Evolutionary conservation across 805 yeast genomes (phyloP), one percentile per base, ranked within the genome.

Genomic region (Kodamaea sagamina): DNA sequence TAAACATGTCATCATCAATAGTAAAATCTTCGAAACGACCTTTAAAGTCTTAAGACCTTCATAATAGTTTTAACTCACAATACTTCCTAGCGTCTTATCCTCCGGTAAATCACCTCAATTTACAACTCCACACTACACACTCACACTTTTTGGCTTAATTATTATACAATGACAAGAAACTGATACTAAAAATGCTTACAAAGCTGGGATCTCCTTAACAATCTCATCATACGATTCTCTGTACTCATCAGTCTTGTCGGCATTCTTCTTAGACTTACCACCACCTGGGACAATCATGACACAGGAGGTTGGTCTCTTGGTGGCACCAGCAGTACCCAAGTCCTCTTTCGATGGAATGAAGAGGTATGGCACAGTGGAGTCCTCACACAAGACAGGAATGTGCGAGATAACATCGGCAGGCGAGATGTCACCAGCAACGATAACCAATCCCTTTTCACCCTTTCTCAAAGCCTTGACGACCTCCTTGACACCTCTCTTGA

Each of bases 311-410:
- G 99, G 98, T 77, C 99, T 86, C 77, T 93, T 93, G 45, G 99
- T 93, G 49, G 97, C 96, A 62, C 98, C 98, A 18, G 99, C 99
- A 50, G 96, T 86, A 26, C 99, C 99, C 53, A 93, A 79, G 63
- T 93, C 98, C 74, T 93, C 97, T 72, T 93, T 93, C 39, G 97
- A 89, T 58, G 99, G 99, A 50, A 93, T 81, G 68, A 93, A 93
- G 32, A 92, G 78, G 62, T 75, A 95, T 59, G 98, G 97, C 39
- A 93, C 97, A 37, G 86, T 71, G 51, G 79, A 74, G 65, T 93
- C 99, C 73, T 93, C 99, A 72, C 99, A 93, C 49, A 93, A 78
- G 37, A 95, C 97, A 43, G 99, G 99, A 44, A 93, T 80, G 64
- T 93, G 99, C 34, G 97, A 89, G 54, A 95, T 87, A 36, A 93